Conservation (phyloP, 1,139 yeast species). For the Hemisphaericaspora subhashii region DNA sequence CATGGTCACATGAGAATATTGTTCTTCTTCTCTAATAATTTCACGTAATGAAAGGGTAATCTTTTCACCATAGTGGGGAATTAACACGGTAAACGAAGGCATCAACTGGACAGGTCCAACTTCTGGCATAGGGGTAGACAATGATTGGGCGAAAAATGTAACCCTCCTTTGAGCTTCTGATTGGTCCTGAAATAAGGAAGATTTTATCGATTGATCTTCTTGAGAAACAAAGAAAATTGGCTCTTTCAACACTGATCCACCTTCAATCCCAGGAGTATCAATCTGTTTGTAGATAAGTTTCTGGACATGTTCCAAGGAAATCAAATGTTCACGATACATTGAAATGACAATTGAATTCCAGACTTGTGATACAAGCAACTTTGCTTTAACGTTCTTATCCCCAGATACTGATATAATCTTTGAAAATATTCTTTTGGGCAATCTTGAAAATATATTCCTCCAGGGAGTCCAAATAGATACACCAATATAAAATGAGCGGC, state of each 20-base stretch:
- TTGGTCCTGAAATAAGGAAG: slow-evolving; percentile 33
- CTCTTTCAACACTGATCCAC: slow-evolving; percentile 33
- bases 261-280: slow-evolving; percentile 24
- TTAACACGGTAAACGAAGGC: slow-evolving; percentile 53
- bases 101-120: slow-evolving; percentile 40
- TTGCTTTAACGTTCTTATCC: slow-evolving; percentile 31
- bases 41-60: slow-evolving; percentile 49
- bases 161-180: slow-evolving; percentile 53
- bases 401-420: slow-evolving; percentile 39
- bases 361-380: slow-evolving; percentile 43
- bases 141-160: slow-evolving; percentile 55
- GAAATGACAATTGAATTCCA: slow-evolving; percentile 58
- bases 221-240: slow-evolving; percentile 53
- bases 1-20: slow-evolving; percentile 49
- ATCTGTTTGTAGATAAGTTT: slow-evolving; percentile 45
- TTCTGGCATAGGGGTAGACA: slow-evolving; percentile 54
- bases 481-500: slow-evolving; percentile 50
- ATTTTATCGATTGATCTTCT: slow-evolving; percentile 45
- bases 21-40: slow-evolving; percentile 48
- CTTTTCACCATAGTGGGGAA: slow-evolving; percentile 54
- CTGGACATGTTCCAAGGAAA: slow-evolving; percentile 51
- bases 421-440: slow-evolving; percentile 51
- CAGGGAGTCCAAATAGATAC: slow-evolving; percentile 60
- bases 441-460: slow-evolving; percentile 51
- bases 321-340: slow-evolving; percentile 56